Base-by-base conservation (phyloP, 257 asterid genomes). In the Petunia axillaris region DNA sequence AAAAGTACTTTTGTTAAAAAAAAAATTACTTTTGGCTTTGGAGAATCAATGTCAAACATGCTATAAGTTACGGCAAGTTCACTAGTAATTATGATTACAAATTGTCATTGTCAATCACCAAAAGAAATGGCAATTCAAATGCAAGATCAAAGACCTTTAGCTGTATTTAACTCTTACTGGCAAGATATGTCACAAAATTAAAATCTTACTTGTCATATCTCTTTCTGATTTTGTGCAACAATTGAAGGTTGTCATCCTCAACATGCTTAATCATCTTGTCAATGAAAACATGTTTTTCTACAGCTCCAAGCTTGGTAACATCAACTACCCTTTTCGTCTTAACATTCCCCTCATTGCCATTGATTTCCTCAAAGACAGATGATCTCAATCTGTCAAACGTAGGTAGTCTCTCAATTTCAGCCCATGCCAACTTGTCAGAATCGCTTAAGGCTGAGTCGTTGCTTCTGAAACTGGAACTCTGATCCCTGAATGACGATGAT, bases 261-360 rank as follows among this genome's bases (percentile, higher is more conserved):
- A 88, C 82, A 67, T 88, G 87, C 55, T 81, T 84, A 40, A 90
- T 85, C 58, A 90, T 88, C 84, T 84, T 88, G 77, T 87, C 91
- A 41, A 88, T 86, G 71, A 87, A 83, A 81, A 76, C 52, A 80
- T 77, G 88, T 77, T 79, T 88, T 79, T 90, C 91, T 5, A 55
- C 44, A 11, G 85, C 85, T 58, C 83, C 80, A 62, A 90, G 91
- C 80, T 84, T 83, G 9, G 88, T 84, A 58, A 90, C 93, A 83
- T 90, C 87, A 65, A 86, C 80, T 41, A 84, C 76, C 58, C 85
- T 60, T 87, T 82, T 88, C 14, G 85, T 80, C 80, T 77, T 78
- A 64, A 8, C 13, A 52, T n/a, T n/a, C n/a, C n/a, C 78, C 46
- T 82, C 84, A 54, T 60, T 66, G n/a, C 64, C 88, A 25, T 64